These are phyloP conservation scores for Nevesoporus exiguus DNA, from an alignment of 768 basidiomycete species.

Conservation along the genomic window DNA sequence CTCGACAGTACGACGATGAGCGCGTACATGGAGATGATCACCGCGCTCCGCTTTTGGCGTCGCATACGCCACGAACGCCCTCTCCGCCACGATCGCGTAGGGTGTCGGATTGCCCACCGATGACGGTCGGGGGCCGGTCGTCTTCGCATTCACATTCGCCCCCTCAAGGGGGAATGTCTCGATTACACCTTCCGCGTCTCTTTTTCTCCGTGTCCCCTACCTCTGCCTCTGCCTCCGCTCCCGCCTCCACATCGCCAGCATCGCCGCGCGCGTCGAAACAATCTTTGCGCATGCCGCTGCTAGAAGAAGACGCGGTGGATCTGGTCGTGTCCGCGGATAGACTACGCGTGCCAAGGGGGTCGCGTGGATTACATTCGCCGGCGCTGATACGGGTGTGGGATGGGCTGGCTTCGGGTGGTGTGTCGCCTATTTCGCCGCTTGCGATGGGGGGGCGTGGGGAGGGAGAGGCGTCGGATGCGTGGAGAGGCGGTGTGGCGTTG, in stretches of 20 bases:
- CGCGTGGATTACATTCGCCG: conserved; percentile 16
- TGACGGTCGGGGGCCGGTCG: conserved; percentile 3
- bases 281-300: conserved; percentile 18
- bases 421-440: not conserved
- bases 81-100: conserved; percentile 9
- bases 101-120: conserved; percentile 7
- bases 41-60: not conserved
- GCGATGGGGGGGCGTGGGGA: not conserved
- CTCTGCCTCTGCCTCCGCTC: not conserved
- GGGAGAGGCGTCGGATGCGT: not conserved
- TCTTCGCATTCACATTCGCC: conserved; percentile 10
- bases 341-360: conserved; percentile 15
- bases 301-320: conserved; percentile 75
- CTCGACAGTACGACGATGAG: conserved; percentile 6
- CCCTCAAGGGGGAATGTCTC: not conserved
- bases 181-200: conserved; percentile 10
- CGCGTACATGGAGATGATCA: not conserved
- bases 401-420: not conserved
- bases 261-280: conserved; percentile 6
- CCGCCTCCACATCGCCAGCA: not conserved
- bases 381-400: conserved; percentile 29
- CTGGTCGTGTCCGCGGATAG: conserved; percentile 53
- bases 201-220: not conserved
- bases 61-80: not conserved
- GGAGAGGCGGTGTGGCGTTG: not conserved